Percentiles rank a stretch among this genome's conserved stretches.
Evolutionary conservation across 805 yeast genomes (phyloP).

Genomic region (Metschnikowia similis): DNA sequence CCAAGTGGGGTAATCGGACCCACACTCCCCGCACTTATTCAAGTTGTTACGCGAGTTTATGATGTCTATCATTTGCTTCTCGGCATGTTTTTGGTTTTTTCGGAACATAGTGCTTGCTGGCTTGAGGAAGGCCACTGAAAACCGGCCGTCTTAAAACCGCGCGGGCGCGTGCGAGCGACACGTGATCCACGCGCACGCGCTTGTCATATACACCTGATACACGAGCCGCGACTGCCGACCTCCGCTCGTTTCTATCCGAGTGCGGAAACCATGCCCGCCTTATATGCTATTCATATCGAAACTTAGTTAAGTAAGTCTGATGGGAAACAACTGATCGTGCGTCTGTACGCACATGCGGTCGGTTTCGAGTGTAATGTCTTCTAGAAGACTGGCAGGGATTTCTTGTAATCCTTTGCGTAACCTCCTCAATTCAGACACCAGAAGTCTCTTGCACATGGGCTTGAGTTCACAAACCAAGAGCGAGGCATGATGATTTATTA

Average conservation of each 20-base stretch:
- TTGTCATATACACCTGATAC: no score
- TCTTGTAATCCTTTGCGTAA: background rate
- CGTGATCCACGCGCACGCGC: background rate
- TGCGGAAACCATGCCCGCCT: no score
- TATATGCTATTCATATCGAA: no score
- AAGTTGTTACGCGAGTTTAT: constrained; percentile 55
- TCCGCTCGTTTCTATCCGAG: no score
- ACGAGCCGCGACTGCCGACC: no score
- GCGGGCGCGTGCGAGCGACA: background rate
- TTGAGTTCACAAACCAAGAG: constrained; percentile 14
- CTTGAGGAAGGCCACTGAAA: background rate
- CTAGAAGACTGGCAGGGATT: background rate
- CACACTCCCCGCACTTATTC: constrained; percentile 80
- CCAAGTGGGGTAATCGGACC: constrained; percentile 61
- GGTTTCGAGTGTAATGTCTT: constrained; percentile 1
- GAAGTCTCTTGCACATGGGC: constrained; percentile 4
- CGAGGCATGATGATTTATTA: constrained; percentile 13
- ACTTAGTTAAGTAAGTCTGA: background rate
- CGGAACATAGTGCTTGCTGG: constrained; percentile 24
- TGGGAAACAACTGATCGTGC: background rate
- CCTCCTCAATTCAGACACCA: background rate
- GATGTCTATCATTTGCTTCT: constrained; percentile 52
- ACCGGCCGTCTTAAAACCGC: background rate
- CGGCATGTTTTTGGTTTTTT: constrained; percentile 41
- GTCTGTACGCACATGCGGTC: constrained; percentile 3